A percentile compares a stretch with the other conserved stretches of the same genome.
phyloP scores from a whole-genome alignment of 2,329 filamentous ascomycete species.

The Fusarium stilboides region DNA sequence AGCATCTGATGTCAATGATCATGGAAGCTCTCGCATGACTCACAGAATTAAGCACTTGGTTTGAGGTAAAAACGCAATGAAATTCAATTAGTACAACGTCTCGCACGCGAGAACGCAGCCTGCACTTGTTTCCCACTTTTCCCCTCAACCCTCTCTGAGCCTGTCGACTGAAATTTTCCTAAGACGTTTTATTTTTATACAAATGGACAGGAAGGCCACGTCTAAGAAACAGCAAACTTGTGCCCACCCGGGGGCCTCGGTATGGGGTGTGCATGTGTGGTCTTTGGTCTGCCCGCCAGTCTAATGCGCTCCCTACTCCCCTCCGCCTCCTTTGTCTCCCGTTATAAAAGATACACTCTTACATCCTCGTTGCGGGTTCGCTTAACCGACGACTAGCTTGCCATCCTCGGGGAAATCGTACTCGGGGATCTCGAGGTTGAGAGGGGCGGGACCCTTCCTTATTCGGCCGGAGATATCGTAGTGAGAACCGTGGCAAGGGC shows the following conservation, averaged over 20 bases:
- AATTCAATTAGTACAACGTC: slow-evolving; percentile 47
- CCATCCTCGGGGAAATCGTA: slow-evolving; percentile 95
- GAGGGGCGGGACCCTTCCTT: slow-evolving; percentile 95
- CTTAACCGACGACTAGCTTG: slow-evolving; percentile 93
- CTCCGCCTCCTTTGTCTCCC: slow-evolving; percentile 28
- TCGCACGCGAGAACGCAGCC: slow-evolving; percentile 36
- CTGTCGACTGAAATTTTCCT: slow-evolving; percentile 47
- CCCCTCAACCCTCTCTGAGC: slow-evolving; percentile 32
- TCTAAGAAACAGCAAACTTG: slow-evolving; percentile 55
- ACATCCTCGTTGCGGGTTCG: slow-evolving; percentile 40
- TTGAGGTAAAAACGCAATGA: slow-evolving; percentile 26
- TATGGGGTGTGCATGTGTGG: slow-evolving; percentile 31
- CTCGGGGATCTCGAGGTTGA: slow-evolving; percentile 94
- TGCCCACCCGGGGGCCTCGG: slow-evolving; percentile 44
- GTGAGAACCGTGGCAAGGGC: slow-evolving; percentile 99
- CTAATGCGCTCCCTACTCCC: slow-evolving; percentile 39
- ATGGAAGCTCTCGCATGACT: neutral
- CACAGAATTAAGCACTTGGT: neutral
- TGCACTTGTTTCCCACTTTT: slow-evolving; percentile 31
- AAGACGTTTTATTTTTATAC: slow-evolving; percentile 58
- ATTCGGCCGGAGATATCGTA: slow-evolving; percentile 99
- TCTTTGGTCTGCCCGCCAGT: slow-evolving; percentile 42
- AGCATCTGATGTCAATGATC: neutral
- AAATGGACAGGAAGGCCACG: slow-evolving; percentile 54
- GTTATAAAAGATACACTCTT: slow-evolving; percentile 46